These are phyloP conservation scores for Trichoderma guizhouense DNA, from an alignment of 2,329 filamentous ascomycete genomes.

Conservation along the genomic window DNA sequence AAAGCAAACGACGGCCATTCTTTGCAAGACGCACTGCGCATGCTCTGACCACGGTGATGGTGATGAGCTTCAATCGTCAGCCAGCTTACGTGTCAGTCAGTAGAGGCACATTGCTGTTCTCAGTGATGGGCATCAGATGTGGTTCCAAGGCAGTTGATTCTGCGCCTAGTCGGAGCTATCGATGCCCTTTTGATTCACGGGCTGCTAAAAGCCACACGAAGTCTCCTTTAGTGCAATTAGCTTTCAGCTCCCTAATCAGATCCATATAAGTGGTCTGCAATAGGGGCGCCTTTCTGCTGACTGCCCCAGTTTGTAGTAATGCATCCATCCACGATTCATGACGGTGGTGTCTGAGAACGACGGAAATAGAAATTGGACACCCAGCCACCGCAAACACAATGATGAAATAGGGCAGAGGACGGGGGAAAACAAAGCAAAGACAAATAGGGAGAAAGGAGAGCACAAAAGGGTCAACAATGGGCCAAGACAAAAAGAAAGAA, in stretches of 20 bases:
- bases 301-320: neutral
- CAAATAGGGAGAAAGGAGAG: neutral
- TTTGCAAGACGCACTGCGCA: neutral
- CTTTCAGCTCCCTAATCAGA: neutral
- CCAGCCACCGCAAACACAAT: neutral
- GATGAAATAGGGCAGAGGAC: neutral
- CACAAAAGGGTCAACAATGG: neutral
- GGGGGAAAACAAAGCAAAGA: neutral
- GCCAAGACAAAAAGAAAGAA: neutral
- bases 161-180: neutral
- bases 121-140: neutral
- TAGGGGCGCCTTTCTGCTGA: neutral
- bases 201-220: neutral
- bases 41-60: neutral
- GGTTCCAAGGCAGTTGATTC: neutral
- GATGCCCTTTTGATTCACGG: neutral
- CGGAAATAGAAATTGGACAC: neutral
- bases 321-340: neutral
- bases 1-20: neutral
- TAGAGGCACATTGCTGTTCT: neutral
- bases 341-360: neutral
- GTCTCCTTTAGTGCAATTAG: neutral
- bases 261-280: neutral
- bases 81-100: neutral
- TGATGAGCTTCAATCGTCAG: neutral